A percentile compares a stretch with the other conserved stretches of the same genome.
Evolutionary conservation across 2,329 filamentous ascomycete species (phyloP).

Genomic region (Magnaporthiopsis poae): DNA sequence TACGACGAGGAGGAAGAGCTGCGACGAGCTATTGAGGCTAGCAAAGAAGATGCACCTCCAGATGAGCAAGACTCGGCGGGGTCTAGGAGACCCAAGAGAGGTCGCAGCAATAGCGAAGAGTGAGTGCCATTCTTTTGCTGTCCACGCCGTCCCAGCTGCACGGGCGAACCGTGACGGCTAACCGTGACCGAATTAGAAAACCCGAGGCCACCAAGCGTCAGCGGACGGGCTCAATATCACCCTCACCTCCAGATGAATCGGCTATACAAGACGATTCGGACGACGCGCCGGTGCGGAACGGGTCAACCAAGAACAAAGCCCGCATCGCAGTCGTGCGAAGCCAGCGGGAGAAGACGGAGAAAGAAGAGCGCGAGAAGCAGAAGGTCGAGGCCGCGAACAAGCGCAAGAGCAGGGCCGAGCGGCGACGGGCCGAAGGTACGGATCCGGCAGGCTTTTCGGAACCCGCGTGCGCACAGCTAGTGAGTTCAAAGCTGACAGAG

Average conservation of each 20-base stretch:
- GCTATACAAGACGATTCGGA: constrained; percentile 55
- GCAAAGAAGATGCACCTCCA: constrained; percentile 65
- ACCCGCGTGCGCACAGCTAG: background rate
- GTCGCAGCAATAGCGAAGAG: constrained; percentile 88
- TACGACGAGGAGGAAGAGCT: constrained; percentile 92
- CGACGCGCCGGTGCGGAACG: constrained; percentile 45
- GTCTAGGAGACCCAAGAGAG: constrained; percentile 65
- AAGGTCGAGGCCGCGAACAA: constrained; percentile 67
- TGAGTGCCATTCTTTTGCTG: constrained; percentile 40
- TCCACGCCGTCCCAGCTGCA: constrained; percentile 9
- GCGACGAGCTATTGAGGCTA: constrained; percentile 83
- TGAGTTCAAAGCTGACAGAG: background rate
- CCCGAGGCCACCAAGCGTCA: constrained; percentile 67
- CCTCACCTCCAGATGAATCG: constrained; percentile 46
- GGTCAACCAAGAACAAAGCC: constrained; percentile 44
- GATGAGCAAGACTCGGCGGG: constrained; percentile 42
- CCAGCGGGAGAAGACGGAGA: constrained; percentile 54
- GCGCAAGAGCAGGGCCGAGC: constrained; percentile 71
- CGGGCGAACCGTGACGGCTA: background rate
- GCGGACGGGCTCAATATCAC: constrained; percentile 68
- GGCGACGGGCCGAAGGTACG: constrained; percentile 71
- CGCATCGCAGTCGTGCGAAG: constrained; percentile 44
- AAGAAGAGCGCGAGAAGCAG: constrained; percentile 65
- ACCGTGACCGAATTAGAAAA: constrained; percentile 43
- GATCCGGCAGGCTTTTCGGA: constrained; percentile 5